Evolutionary conservation across 768 basidiomycete genomes (phyloP).

Genomic region (Rickenella mellea): DNA sequence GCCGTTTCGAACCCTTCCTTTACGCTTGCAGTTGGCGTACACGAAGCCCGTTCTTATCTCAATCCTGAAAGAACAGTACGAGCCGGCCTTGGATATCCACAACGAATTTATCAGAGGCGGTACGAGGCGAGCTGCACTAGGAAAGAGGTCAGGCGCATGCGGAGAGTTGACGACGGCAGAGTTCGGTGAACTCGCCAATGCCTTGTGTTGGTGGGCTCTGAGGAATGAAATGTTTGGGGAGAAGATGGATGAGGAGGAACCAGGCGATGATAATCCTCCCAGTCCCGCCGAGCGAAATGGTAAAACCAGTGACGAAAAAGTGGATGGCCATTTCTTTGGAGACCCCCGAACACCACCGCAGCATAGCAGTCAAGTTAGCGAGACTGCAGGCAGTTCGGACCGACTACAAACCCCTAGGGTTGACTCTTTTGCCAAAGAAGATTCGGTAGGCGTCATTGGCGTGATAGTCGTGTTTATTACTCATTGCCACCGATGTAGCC

Average conservation of each 20-base stretch:
- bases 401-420: too few species aligned
- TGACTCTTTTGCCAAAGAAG: too few species aligned
- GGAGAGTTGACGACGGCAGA: slow-evolving; percentile 29
- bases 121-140: slow-evolving; percentile 29
- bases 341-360: too few species aligned
- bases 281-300: neutral
- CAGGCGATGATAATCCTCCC: slow-evolving; percentile 3
- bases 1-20: slow-evolving; percentile 36
- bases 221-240: slow-evolving; percentile 5
- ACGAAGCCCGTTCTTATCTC: slow-evolving; percentile 53
- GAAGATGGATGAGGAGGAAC: slow-evolving; percentile 3
- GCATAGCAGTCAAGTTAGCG: too few species aligned
- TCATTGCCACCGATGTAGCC: too few species aligned
- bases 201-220: slow-evolving; percentile 22
- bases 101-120: slow-evolving; percentile 52
- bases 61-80: slow-evolving; percentile 46
- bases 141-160: slow-evolving; percentile 20
- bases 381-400: too few species aligned
- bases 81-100: slow-evolving; percentile 41
- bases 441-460: too few species aligned
- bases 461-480: too few species aligned
- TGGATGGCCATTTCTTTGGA: neutral
- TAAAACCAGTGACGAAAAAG: neutral
- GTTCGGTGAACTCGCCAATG: slow-evolving; percentile 25
- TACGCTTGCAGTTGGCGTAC: slow-evolving; percentile 55